phyloP scores from a whole-genome alignment of 352 stramenopile genomes.

The Plasmopara muralis region DNA sequence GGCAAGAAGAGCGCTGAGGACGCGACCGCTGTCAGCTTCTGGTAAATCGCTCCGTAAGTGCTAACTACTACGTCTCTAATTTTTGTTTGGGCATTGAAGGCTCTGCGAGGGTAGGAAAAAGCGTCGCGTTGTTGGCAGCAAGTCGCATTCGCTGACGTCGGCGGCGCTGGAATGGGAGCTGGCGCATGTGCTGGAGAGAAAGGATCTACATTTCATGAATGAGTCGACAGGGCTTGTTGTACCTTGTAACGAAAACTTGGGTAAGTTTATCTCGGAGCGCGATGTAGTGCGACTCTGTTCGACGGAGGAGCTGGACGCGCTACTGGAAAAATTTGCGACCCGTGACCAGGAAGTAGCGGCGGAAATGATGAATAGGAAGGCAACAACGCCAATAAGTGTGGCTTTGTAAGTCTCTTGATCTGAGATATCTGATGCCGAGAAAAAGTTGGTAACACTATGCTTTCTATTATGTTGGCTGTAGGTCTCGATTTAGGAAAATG shows the following conservation, averaged over 20 bases:
- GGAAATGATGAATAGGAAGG: constrained; percentile 58
- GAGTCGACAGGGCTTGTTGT: constrained; percentile 69
- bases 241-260: constrained; percentile 44
- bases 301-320: constrained; percentile 41
- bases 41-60: constrained; percentile 20
- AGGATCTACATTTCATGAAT: constrained; percentile 62
- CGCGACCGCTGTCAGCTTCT: constrained; percentile 45
- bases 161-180: constrained; percentile 49
- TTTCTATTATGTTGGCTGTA: constrained; percentile 11
- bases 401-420: constrained; percentile 38
- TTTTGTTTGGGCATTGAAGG: constrained; percentile 20
- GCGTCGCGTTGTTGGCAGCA: constrained; percentile 40
- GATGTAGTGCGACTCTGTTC: constrained; percentile 73
- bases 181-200: constrained; percentile 26
- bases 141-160: constrained; percentile 37
- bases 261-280: constrained; percentile 51
- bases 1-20: constrained; percentile 43
- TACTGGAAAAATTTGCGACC: constrained; percentile 62
- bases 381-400: constrained; percentile 41
- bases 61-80: constrained; percentile 1
- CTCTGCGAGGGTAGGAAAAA: constrained; percentile 70
- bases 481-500: constrained; percentile 64
- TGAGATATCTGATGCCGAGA: background rate
- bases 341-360: constrained; percentile 50
- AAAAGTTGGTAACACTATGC: background rate